Conservation (phyloP, 176 grass and related monocot genomes). For the Raddia distichophylla region DNA sequence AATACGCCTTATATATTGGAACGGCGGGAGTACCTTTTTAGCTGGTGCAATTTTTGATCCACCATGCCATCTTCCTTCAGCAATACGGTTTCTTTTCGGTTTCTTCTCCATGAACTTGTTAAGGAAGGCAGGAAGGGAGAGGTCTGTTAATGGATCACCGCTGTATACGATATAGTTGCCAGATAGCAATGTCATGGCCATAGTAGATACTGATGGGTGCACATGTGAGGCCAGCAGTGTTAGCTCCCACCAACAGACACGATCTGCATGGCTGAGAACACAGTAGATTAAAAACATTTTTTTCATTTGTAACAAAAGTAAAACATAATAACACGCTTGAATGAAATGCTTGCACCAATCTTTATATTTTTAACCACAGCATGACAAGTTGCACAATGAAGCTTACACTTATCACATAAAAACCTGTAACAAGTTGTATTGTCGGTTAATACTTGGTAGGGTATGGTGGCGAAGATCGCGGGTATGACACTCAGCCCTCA, state of each 20-base stretch:
- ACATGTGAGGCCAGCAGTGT: constrained; percentile 73
- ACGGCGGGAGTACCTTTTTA: no score
- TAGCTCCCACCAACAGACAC: constrained; percentile 85
- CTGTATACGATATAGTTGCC: constrained; percentile 91
- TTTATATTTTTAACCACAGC: no score
- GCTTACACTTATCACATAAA: no score
- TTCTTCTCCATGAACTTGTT: constrained; percentile 99
- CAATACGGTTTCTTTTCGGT: constrained; percentile 69
- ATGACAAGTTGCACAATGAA: no score
- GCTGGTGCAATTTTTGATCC: constrained; percentile 88
- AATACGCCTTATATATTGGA: no score
- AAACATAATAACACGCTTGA: not conserved
- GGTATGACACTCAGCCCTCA: no score
- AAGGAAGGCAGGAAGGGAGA: constrained; percentile 82
- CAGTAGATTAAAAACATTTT: constrained; percentile 27
- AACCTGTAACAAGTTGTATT: no score
- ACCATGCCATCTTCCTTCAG: constrained; percentile 94
- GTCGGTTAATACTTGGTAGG: no score
- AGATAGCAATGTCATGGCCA: constrained; percentile 80
- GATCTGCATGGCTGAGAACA: constrained; percentile 76
- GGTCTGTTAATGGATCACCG: constrained; percentile 81
- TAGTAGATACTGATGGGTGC: constrained; percentile 95
- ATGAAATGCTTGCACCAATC: no score
- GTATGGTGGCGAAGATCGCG: no score
- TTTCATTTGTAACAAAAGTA: constrained; percentile 20